Base-by-base conservation (phyloP, 495 filamentous ascomycete species). In the Neurospora sp. region DNA sequence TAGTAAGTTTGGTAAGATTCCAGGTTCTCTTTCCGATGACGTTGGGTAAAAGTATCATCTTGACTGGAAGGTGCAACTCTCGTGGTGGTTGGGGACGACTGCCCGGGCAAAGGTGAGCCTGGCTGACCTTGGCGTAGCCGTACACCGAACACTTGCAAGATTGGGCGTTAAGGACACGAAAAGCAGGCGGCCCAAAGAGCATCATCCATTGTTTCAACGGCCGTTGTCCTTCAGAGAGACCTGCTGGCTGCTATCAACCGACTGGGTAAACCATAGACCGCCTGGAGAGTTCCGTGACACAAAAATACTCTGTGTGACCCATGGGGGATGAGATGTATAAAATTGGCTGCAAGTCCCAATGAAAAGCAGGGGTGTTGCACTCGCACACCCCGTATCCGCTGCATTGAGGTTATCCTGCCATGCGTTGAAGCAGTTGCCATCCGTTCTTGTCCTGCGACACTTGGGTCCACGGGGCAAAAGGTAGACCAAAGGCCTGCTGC, bases 151-250 rank as follows among this genome's bases (percentile, higher is more conserved):
- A 62, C 54, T 35, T 62, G 27, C 27, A 62, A 35, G 12, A 62
- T 62, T 62, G 54, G 54, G 54, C 54, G 27, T 62, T 62, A 35
- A 35, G 7, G 54, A 62, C 27, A 62, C 54, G 54, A 62, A 62
- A 62, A 62, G 54, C 54, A 62, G 12, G 27, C 54, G 5, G 54
- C 54, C 54, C 54, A 35, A 62, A 62, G 27, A 35, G 14, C 14
- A 35, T 35, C 23, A 2, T 35, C 5, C 54, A 62, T 10, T 72
- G 42, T 72, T 48, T 72, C 70, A 72, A 72, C 70, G 70, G 70
- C 70, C 20, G 41, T 72, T 72, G 41, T 27, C 70, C 70, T n/a
- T 54, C 42, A 48, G 70, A 66, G 70, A 66, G 40, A 42, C 70
- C n/a, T 72, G 70, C 41, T 42, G 23, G 70, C 70, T 71, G 70